Percentiles rank a stretch among this genome's conserved stretches.
Conservation (phyloP, 805 yeast species). For the Yamadazyma takamatsuzukensis region DNA sequence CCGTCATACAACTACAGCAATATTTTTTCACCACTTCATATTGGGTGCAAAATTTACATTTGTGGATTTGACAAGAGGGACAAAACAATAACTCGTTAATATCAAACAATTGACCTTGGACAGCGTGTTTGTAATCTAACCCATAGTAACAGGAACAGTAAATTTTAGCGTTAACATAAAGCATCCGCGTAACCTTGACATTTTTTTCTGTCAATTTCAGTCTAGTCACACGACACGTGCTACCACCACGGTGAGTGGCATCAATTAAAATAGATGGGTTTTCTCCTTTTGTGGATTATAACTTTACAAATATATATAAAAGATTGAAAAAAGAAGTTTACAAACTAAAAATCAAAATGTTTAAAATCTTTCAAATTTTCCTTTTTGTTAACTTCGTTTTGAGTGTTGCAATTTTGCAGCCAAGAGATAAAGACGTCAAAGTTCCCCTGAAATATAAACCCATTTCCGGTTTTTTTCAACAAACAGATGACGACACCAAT, state of each 20-base stretch:
- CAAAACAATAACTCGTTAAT: conserved; percentile 28
- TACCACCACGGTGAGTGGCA: too few species aligned
- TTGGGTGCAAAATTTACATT: conserved; percentile 24
- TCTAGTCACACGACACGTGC: too few species aligned
- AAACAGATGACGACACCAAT: conserved; percentile 13
- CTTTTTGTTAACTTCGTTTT: too few species aligned
- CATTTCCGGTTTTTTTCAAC: conserved; percentile 17
- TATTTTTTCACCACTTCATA: conserved; percentile 25
- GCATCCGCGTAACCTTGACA: not conserved
- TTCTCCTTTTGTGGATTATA: too few species aligned
- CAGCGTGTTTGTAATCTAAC: not conserved
- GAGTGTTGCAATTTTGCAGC: too few species aligned
- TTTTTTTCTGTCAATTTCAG: too few species aligned
- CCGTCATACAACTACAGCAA: conserved; percentile 36
- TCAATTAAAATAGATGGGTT: too few species aligned
- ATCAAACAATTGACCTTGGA: conserved; percentile 1
- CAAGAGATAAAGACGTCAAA: too few species aligned
- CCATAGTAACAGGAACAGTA: conserved; percentile 5
- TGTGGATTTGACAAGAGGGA: conserved; percentile 31
- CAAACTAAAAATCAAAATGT: too few species aligned
- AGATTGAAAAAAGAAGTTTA: too few species aligned
- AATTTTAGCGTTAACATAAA: not conserved
- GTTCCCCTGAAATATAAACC: conserved; percentile 9
- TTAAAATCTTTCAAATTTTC: too few species aligned
- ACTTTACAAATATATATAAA: too few species aligned